phyloP scores from a whole-genome alignment of 805 yeast genomes.

The Yarrowia yakushimensis region DNA sequence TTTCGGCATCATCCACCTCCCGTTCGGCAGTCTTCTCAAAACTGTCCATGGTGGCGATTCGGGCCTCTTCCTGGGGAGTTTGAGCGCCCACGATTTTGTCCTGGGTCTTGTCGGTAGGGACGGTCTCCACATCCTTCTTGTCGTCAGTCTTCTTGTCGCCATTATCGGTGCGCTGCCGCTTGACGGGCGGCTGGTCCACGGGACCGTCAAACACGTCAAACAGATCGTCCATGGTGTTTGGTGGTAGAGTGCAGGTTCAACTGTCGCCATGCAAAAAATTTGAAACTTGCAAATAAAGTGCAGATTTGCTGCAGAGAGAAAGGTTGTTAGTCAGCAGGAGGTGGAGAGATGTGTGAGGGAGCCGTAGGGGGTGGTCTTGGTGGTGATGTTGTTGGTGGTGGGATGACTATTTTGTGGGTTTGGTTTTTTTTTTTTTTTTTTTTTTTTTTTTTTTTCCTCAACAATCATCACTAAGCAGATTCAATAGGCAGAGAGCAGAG shows the following conservation, averaged over 20 bases:
- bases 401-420: too few species aligned
- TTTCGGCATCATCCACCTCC: slow-evolving; percentile 55
- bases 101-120: neutral
- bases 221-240: slow-evolving; percentile 15
- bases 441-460: too few species aligned
- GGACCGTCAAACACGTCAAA: slow-evolving; percentile 25
- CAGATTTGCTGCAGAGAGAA: neutral
- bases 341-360: too few species aligned
- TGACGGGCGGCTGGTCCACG: slow-evolving; percentile 17
- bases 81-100: neutral
- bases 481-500: too few species aligned
- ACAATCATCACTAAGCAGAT: too few species aligned
- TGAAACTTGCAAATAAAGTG: neutral
- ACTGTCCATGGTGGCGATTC: slow-evolving; percentile 46
- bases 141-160: neutral
- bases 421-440: too few species aligned
- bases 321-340: neutral
- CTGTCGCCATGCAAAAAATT: neutral
- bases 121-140: neutral
- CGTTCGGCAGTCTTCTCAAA: slow-evolving; percentile 86
- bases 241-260: neutral
- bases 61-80: neutral
- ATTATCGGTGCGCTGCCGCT: slow-evolving; percentile 9
- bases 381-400: too few species aligned
- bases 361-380: too few species aligned